Conservation (phyloP, 2,329 filamentous ascomycete genomes). For the Pochonia chlamydosporia region DNA sequence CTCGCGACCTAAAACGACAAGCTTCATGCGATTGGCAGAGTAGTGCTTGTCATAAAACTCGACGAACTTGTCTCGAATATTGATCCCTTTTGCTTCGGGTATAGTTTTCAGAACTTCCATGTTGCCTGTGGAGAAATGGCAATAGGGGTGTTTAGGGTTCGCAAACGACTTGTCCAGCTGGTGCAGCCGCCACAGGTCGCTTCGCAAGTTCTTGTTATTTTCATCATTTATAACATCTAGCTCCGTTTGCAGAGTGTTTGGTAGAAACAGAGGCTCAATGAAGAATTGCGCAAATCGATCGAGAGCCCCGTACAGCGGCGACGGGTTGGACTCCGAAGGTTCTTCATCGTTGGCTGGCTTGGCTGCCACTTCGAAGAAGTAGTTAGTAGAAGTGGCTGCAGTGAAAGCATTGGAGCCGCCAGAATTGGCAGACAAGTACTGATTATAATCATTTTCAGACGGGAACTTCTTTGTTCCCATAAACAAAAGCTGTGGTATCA, state of each 20-base stretch:
- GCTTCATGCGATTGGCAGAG: slow-evolving; percentile 89
- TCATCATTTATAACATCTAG: slow-evolving; percentile 87
- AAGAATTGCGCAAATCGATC: slow-evolving; percentile 96
- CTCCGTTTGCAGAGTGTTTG: slow-evolving; percentile 80
- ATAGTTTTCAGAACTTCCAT: slow-evolving; percentile 78
- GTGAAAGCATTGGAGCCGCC: slow-evolving; percentile 96
- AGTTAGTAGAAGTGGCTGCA: slow-evolving; percentile 88
- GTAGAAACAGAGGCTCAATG: slow-evolving; percentile 78
- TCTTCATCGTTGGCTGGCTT: slow-evolving; percentile 60
- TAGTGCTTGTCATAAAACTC: slow-evolving; percentile 87
- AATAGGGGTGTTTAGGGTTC: slow-evolving; percentile 81
- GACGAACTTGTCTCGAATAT: slow-evolving; percentile 86
- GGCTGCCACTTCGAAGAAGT: slow-evolving; percentile 92
- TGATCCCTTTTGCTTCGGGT: slow-evolving; percentile 72
- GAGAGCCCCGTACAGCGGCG: slow-evolving; percentile 69
- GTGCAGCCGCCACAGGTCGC: slow-evolving; percentile 79
- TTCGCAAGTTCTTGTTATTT: slow-evolving; percentile 96
- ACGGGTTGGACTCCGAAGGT: slow-evolving; percentile 49
- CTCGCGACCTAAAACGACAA: slow-evolving; percentile 80
- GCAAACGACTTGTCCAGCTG: slow-evolving; percentile 86
- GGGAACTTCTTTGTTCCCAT: slow-evolving; percentile 99
- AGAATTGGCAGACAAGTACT: slow-evolving; percentile 84
- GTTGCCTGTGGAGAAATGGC: slow-evolving; percentile 88
- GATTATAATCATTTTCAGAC: slow-evolving; percentile 89
- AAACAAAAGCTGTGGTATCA: slow-evolving; percentile 63